A percentile compares a stretch with the other conserved stretches of the same genome.
These are phyloP conservation scores for Grifola frondosa DNA, from an alignment of 1,284 basidiomycete genomes.

Conservation along the genomic window DNA sequence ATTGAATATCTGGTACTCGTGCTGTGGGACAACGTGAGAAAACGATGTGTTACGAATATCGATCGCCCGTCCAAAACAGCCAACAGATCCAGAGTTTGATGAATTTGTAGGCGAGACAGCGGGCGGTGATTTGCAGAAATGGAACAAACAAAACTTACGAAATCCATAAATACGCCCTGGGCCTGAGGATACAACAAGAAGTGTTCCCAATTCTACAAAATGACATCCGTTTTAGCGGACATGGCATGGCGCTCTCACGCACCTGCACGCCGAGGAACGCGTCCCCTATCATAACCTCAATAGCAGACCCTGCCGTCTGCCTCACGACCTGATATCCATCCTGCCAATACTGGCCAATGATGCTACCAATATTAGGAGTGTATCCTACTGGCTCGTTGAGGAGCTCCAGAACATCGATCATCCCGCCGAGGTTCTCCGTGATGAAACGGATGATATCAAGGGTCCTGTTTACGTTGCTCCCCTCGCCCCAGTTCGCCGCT, in stretches of 20 bases:
- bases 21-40: slow-evolving; percentile 41
- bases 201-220: slow-evolving; percentile 54
- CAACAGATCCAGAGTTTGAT: neutral
- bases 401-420: slow-evolving; percentile 62
- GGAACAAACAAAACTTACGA: slow-evolving; percentile 39
- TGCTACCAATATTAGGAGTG: slow-evolving; percentile 40
- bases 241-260: slow-evolving; percentile 11
- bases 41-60: neutral
- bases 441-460: slow-evolving; percentile 63
- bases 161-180: slow-evolving; percentile 61
- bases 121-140: neutral
- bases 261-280: slow-evolving; percentile 66
- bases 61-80: neutral
- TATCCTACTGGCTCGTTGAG: slow-evolving; percentile 67
- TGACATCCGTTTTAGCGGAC: neutral
- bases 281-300: slow-evolving; percentile 72
- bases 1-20: slow-evolving; percentile 82
- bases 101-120: neutral
- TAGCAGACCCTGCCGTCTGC: slow-evolving; percentile 40
- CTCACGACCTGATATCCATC: slow-evolving; percentile 59
- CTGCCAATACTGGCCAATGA: slow-evolving; percentile 50
- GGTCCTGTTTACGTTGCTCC: slow-evolving; percentile 60
- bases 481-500: slow-evolving; percentile 63
- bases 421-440: slow-evolving; percentile 51
- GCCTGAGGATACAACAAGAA: slow-evolving; percentile 56